Percentiles rank a stretch among this genome's conserved stretches.
phyloP scores from a whole-genome alignment of 345 rosid species.

The Alliaria petiolata region DNA sequence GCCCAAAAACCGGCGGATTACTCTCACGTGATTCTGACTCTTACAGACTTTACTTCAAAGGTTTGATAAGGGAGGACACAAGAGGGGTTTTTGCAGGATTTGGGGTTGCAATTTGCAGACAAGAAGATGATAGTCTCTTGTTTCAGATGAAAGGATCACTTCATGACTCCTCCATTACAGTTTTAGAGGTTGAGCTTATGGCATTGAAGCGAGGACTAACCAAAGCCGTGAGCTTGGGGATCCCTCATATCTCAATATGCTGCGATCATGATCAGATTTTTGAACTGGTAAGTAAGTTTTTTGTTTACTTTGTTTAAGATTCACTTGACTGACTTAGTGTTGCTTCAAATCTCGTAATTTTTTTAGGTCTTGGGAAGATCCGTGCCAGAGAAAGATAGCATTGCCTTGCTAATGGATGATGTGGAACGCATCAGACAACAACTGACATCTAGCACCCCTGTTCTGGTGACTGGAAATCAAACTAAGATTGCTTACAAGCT shows the following conservation, averaged over 20 bases:
- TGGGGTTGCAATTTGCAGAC: background rate
- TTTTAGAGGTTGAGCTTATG: background rate
- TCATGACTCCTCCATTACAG: background rate
- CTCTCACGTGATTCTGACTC: background rate
- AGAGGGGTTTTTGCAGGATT: too few relatives aligned
- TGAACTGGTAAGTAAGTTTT: background rate
- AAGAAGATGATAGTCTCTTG: conserved; percentile 25
- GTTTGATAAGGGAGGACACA: too few relatives aligned
- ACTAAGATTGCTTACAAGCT: too few relatives aligned
- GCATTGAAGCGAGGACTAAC: conserved; percentile 10
- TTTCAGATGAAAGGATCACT: conserved; percentile 38
- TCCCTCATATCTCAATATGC: background rate
- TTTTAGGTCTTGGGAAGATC: background rate
- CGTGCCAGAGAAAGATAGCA: background rate
- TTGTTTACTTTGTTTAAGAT: background rate
- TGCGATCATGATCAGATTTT: background rate
- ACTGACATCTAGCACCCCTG: background rate
- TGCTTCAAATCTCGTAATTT: too few relatives aligned
- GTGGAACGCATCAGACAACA: background rate
- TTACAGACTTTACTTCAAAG: background rate
- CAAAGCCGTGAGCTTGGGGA: background rate
- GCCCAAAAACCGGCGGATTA: too few relatives aligned
- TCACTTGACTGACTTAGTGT: too few relatives aligned
- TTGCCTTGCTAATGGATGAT: background rate
- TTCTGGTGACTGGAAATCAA: background rate